These are phyloP conservation scores for Aspergillus terreus DNA, from an alignment of 2,329 filamentous ascomycete genomes.

Conservation along the genomic window DNA sequence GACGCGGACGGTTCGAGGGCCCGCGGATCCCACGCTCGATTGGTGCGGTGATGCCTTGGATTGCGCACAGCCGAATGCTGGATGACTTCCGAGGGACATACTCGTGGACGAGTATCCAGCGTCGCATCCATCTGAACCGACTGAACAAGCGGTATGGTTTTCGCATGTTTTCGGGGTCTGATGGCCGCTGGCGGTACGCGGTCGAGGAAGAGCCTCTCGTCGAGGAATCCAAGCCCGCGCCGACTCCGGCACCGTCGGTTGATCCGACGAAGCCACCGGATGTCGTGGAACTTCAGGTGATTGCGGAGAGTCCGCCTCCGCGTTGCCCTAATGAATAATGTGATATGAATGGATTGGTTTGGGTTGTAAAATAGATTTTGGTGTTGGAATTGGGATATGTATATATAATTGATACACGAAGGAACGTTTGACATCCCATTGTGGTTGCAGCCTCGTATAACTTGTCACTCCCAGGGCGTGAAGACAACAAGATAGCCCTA, in stretches of 20 bases:
- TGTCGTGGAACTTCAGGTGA: constrained; percentile 12
- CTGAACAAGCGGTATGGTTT: constrained; percentile 31
- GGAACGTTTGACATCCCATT: background rate
- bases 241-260: background rate
- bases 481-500: background rate
- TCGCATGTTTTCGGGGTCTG: constrained; percentile 26
- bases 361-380: background rate
- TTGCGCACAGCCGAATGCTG: constrained; percentile 32
- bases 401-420: background rate
- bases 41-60: constrained; percentile 31
- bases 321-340: constrained; percentile 14
- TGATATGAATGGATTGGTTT: constrained; percentile 8
- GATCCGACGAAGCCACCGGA: constrained; percentile 9
- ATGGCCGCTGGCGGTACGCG: constrained; percentile 29
- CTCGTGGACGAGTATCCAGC: constrained; percentile 24
- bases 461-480: background rate
- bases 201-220: constrained; percentile 27
- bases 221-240: background rate
- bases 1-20: constrained; percentile 29
- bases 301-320: background rate
- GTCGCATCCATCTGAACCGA: constrained; percentile 22
- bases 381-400: background rate
- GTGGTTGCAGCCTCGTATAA: no score
- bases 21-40: constrained; percentile 33
- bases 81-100: constrained; percentile 28